Percentiles rank a stretch among this genome's conserved stretches.
These are phyloP conservation scores for Rhodotorula taiwanensis DNA, from an alignment of 768 basidiomycete species.

Conservation along the genomic window DNA sequence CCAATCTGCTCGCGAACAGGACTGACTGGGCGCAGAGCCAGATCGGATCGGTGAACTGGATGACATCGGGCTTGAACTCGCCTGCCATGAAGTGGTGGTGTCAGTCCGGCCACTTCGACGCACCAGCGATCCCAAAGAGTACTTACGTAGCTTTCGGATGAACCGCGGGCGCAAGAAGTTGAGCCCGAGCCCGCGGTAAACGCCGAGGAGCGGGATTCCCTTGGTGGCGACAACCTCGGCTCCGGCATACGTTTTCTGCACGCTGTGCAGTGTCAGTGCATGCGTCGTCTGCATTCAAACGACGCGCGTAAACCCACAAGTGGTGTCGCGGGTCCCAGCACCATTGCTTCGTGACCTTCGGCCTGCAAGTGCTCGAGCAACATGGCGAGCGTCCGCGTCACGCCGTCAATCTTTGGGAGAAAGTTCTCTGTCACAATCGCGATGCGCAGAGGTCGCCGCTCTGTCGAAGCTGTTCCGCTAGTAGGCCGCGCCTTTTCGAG, in stretches of 20 bases:
- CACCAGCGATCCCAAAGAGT: background rate
- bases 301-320: constrained; percentile 9
- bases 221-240: constrained; percentile 48
- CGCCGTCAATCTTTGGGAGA: constrained; percentile 47
- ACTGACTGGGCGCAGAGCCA: constrained; percentile 49
- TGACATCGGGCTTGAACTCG: constrained; percentile 47
- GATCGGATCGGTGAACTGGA: constrained; percentile 51
- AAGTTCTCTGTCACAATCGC: constrained; percentile 38
- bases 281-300: too few species aligned
- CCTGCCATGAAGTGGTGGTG: background rate
- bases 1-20: too few species aligned
- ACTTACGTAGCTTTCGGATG: constrained; percentile 38
- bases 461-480: background rate
- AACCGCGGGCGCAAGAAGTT: constrained; percentile 50
- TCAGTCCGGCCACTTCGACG: background rate
- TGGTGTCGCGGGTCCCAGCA: constrained; percentile 45
- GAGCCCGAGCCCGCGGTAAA: constrained; percentile 48
- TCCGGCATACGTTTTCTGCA: constrained; percentile 45
- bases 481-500: background rate
- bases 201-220: constrained; percentile 46
- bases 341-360: constrained; percentile 49
- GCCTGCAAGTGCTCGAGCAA: constrained; percentile 48
- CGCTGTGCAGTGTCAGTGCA: too few species aligned
- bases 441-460: constrained; percentile 10
- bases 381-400: constrained; percentile 49